Percentiles rank a stretch among this genome's conserved stretches.
These are phyloP conservation scores for Pseudozyma sp. DNA, from an alignment of 1,284 basidiomycete species.

Conservation along the genomic window DNA sequence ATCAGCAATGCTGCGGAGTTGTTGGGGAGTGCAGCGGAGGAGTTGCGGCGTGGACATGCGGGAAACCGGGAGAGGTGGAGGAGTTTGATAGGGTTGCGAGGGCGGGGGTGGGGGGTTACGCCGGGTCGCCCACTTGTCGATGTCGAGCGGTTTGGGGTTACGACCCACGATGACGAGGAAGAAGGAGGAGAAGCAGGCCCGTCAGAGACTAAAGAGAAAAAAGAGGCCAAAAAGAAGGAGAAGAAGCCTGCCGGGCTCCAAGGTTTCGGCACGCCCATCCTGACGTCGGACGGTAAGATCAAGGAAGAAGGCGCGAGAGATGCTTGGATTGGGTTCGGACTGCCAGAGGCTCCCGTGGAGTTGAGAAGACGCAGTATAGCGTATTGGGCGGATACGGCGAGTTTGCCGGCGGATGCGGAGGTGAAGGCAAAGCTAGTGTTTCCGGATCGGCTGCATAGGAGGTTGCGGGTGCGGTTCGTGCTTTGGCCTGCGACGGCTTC, in stretches of 20 bases:
- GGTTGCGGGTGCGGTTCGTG: conserved; percentile 47
- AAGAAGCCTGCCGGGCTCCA: conserved; percentile 29
- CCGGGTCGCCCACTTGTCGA: conserved; percentile 58
- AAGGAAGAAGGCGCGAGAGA: conserved; percentile 62
- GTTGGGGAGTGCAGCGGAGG: conserved; percentile 44
- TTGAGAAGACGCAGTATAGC: conserved; percentile 49
- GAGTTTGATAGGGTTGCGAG: conserved; percentile 41
- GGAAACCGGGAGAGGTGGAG: conserved; percentile 54
- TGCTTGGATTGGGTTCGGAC: conserved; percentile 63
- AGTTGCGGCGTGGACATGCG: conserved; percentile 34
- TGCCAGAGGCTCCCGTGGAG: conserved; percentile 52
- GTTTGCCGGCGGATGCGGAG: neutral
- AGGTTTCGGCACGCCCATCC: conserved; percentile 56
- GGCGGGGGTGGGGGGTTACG: conserved; percentile 56
- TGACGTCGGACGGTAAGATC: conserved; percentile 53
- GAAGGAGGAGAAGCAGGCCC: conserved; percentile 3
- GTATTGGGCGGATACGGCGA: conserved; percentile 51
- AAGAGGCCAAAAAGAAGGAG: conserved; percentile 1
- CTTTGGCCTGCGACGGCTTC: conserved; percentile 15
- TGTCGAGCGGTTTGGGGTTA: conserved; percentile 49
- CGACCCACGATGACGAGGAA: conserved; percentile 9
- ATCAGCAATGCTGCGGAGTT: conserved; percentile 46
- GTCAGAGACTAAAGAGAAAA: neutral
- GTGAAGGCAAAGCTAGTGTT: conserved; percentile 44
- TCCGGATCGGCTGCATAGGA: conserved; percentile 49